Percentiles rank a stretch among this genome's conserved stretches.
Evolutionary conservation across 176 grass and related monocot genomes (phyloP).

Genomic region (Avena insularis): DNA sequence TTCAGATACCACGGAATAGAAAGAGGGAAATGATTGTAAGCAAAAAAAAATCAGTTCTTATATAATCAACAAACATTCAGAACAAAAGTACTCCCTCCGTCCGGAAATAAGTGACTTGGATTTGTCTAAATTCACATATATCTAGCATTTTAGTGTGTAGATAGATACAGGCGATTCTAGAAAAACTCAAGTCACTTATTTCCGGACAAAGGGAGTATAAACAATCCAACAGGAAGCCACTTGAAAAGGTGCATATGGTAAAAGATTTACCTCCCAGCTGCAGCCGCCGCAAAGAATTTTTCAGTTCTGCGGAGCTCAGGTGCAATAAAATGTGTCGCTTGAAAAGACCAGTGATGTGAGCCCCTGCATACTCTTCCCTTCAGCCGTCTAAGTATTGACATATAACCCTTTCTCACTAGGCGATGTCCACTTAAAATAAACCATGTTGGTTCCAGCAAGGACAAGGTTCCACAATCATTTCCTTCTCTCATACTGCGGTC

Average conservation of each 20-base stretch:
- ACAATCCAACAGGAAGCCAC: neutral
- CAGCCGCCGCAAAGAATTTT: slow-evolving; percentile 91
- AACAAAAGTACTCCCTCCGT: neutral
- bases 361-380: slow-evolving; percentile 84
- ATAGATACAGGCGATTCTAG: no score
- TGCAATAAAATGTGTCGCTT: slow-evolving; percentile 89
- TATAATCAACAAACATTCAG: neutral
- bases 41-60: neutral
- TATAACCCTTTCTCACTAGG: slow-evolving; percentile 81
- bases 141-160: no score
- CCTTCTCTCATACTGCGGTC: slow-evolving; percentile 21
- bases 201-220: neutral
- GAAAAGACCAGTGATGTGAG: slow-evolving; percentile 89
- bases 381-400: slow-evolving; percentile 60
- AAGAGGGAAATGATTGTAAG: neutral
- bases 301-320: slow-evolving; percentile 90
- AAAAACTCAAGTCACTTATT: no score
- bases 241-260: neutral
- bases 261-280: slow-evolving; percentile 76
- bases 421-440: slow-evolving; percentile 90
- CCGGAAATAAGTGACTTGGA: no score
- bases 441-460: slow-evolving; percentile 53
- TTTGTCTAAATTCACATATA: no score
- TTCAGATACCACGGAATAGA: slow-evolving; percentile 20
- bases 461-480: slow-evolving; percentile 41